These are phyloP conservation scores for Chimonanthus salicifolius DNA, from an alignment of 164 flowering plant genomes.

Conservation along the genomic window DNA sequence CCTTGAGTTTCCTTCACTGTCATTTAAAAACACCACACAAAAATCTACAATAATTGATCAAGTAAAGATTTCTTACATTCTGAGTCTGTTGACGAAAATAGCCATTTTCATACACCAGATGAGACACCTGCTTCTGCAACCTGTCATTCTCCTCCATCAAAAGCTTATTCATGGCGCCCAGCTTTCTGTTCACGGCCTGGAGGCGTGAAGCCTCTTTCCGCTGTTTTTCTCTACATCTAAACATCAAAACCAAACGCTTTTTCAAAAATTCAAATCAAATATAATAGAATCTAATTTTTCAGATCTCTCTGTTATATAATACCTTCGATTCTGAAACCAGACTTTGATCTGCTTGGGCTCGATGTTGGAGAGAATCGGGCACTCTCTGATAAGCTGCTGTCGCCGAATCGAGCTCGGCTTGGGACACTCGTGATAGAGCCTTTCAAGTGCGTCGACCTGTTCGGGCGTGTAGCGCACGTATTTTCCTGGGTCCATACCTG, in stretches of 20 bases:
- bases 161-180: slow-evolving; percentile 92
- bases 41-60: not conserved
- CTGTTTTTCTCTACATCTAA: slow-evolving; percentile 93
- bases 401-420: slow-evolving; percentile 93
- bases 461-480: slow-evolving; percentile 97
- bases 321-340: slow-evolving; percentile 99
- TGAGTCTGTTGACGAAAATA: slow-evolving; percentile 83
- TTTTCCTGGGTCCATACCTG: slow-evolving; percentile 73
- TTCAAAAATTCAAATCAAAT: not conserved
- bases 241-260: slow-evolving; percentile 1
- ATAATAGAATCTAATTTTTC: not conserved
- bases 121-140: slow-evolving; percentile 94
- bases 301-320: not conserved
- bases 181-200: slow-evolving; percentile 82
- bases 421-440: slow-evolving; percentile 94
- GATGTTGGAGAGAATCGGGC: slow-evolving; percentile 89
- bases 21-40: not conserved
- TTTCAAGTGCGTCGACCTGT: slow-evolving; percentile 97
- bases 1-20: no score
- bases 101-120: slow-evolving; percentile 86
- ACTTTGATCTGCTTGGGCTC: slow-evolving; percentile 99
- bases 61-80: slow-evolving; percentile 29
- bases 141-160: slow-evolving; percentile 95
- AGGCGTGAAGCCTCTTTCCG: slow-evolving; percentile 90
- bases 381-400: slow-evolving; percentile 91